Evolutionary conservation across 2,329 filamentous ascomycete genomes (phyloP).

Genomic region (Thielaviopsis punctulata): DNA sequence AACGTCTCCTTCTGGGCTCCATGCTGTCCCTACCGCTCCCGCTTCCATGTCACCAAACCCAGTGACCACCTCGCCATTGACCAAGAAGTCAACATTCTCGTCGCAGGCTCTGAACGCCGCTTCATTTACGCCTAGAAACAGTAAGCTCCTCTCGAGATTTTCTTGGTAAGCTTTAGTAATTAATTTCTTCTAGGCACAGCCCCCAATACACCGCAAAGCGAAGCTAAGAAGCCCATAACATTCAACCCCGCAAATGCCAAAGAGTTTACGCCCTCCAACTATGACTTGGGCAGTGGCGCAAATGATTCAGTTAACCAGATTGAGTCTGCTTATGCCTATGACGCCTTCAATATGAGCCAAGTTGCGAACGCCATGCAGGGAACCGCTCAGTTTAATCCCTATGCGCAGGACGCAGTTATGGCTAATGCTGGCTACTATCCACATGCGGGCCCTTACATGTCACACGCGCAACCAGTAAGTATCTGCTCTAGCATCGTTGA

Average conservation of each 20-base stretch:
- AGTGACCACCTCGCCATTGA: conserved; percentile 8
- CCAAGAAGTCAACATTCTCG: conserved; percentile 63
- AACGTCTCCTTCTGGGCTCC: conserved; percentile 10
- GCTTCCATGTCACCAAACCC: conserved; percentile 6
- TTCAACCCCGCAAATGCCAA: conserved; percentile 41
- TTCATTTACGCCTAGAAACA: conserved; percentile 59
- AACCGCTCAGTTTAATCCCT: conserved; percentile 49
- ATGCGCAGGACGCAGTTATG: conserved; percentile 53
- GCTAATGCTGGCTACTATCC: conserved; percentile 50
- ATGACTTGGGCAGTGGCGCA: conserved; percentile 4
- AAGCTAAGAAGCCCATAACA: conserved; percentile 17
- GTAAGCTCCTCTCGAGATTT: conserved; percentile 12
- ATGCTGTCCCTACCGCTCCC: conserved; percentile 7
- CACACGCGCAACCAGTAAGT: conserved; percentile 43
- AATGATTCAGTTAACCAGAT: conserved; percentile 8
- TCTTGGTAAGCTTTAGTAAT: not conserved
- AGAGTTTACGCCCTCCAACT: conserved; percentile 36
- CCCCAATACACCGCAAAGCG: conserved; percentile 12
- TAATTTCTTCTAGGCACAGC: conserved; percentile 2
- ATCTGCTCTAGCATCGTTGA: not conserved
- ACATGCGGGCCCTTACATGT: conserved; percentile 32
- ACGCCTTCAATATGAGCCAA: conserved; percentile 46
- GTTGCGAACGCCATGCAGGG: conserved; percentile 32
- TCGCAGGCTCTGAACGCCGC: conserved; percentile 81
- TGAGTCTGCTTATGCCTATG: conserved; percentile 23